phyloP scores from a whole-genome alignment of 805 yeast genomes.

The Henningerozyma blattae region DNA sequence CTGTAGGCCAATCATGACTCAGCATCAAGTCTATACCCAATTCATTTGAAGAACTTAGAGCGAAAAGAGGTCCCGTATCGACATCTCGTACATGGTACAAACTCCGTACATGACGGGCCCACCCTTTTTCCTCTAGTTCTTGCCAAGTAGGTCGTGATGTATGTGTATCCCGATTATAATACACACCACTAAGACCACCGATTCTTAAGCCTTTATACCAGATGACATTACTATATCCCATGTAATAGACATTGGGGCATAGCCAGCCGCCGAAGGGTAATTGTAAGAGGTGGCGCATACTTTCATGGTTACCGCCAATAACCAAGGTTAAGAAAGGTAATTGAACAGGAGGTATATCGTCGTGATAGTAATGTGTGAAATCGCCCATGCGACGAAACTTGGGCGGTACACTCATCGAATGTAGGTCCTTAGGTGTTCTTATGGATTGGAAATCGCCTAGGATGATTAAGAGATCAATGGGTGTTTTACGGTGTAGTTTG shows the following conservation, averaged over 20 bases:
- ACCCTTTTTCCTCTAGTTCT: constrained; percentile 19
- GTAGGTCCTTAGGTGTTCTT: constrained; percentile 49
- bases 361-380: constrained; percentile 31
- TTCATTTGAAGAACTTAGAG: constrained; percentile 9
- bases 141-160: constrained; percentile 39
- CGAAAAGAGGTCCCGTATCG: constrained; percentile 45
- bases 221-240: constrained; percentile 68
- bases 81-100: constrained; percentile 52
- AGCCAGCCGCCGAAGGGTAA: constrained; percentile 86
- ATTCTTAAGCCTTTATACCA: constrained; percentile 69
- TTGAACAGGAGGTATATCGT: constrained; percentile 36
- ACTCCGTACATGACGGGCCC: constrained; percentile 14
- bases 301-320: constrained; percentile 94
- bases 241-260: constrained; percentile 72
- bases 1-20: constrained; percentile 93
- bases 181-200: constrained; percentile 80
- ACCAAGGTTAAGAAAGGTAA: constrained; percentile 76
- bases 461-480: constrained; percentile 53
- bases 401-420: constrained; percentile 63
- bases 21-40: constrained; percentile 42
- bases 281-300: constrained; percentile 64
- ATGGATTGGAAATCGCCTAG: constrained; percentile 91
- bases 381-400: constrained; percentile 73
- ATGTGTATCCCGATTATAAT: constrained; percentile 38
- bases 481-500: constrained; percentile 9